Conservation (phyloP, 371 early-diverging fungal species). For the Syncephalastrum monosporum region DNA sequence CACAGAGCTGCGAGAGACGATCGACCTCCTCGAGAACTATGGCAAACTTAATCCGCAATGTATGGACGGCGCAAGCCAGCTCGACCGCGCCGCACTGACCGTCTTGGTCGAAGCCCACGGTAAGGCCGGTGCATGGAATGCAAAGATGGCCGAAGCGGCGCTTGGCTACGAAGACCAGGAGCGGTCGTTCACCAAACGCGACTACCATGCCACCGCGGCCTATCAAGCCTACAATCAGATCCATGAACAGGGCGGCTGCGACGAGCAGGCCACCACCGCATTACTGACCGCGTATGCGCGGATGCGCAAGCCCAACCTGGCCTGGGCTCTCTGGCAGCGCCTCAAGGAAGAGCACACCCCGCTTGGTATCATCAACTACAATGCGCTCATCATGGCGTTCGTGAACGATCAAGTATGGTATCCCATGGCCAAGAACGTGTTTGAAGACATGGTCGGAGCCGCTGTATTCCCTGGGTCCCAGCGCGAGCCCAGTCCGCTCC, state of each 20-base stretch:
- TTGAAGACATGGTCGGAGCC: constrained; percentile 23
- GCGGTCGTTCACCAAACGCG: not conserved
- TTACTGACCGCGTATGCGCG: constrained; percentile 24
- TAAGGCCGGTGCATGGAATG: constrained; percentile 19
- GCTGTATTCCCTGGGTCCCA: constrained; percentile 1
- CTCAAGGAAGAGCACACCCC: constrained; percentile 1
- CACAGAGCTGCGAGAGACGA: not conserved
- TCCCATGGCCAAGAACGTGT: constrained; percentile 23
- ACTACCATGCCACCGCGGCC: constrained; percentile 7
- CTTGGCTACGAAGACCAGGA: too few species aligned
- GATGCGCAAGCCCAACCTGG: constrained; percentile 25
- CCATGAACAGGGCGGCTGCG: constrained; percentile 11
- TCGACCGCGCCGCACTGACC: constrained; percentile 29
- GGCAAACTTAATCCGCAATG: constrained; percentile 2
- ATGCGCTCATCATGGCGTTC: constrained; percentile 28
- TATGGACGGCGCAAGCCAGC: not conserved
- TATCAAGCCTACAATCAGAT: constrained; percentile 15
- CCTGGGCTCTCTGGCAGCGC: constrained; percentile 35
- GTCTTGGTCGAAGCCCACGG: constrained; percentile 37
- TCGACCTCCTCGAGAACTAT: constrained; percentile 1
- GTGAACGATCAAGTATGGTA: constrained; percentile 24
- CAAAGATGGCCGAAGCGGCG: too few species aligned
- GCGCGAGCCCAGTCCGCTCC: not conserved
- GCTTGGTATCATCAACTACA: constrained; percentile 19
- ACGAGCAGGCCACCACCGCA: constrained; percentile 23